Conservation (phyloP, 169 alveolate species). For the Theileria annulata region DNA sequence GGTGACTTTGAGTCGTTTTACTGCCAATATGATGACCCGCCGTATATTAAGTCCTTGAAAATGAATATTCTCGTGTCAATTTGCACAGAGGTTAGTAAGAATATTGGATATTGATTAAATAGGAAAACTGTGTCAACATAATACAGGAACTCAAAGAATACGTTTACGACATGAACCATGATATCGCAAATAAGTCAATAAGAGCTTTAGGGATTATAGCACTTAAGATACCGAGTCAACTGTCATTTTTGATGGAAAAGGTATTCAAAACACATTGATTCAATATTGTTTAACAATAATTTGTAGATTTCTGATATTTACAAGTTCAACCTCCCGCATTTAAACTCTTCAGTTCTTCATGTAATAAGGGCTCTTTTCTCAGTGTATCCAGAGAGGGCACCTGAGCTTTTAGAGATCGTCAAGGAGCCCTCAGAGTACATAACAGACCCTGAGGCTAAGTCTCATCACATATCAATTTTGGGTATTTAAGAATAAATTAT, state of each 20-base stretch:
- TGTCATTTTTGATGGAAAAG: constrained; percentile 82
- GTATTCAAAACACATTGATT: constrained; percentile 82
- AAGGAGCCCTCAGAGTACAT: constrained; percentile 49
- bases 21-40: constrained; percentile 82
- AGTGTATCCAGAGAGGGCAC: constrained; percentile 25
- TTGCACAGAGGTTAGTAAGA: constrained; percentile 72
- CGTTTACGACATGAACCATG: constrained; percentile 91
- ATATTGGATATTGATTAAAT: not conserved
- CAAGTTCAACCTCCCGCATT: constrained; percentile 26
- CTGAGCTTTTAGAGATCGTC: constrained; percentile 33
- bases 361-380: constrained; percentile 34
- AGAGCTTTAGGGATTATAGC: constrained; percentile 89
- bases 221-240: constrained; percentile 80
- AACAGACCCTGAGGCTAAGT: constrained; percentile 25
- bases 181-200: constrained; percentile 88
- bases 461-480: constrained; percentile 45
- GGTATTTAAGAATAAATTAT: constrained; percentile 52
- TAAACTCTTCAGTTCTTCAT: constrained; percentile 30
- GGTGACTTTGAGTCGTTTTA: constrained; percentile 79
- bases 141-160: constrained; percentile 90
- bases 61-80: constrained; percentile 76
- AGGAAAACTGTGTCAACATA: constrained; percentile 84
- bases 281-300: constrained; percentile 74
- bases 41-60: constrained; percentile 81
- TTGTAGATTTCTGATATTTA: constrained; percentile 57